phyloP scores from a whole-genome alignment of 2,329 filamentous ascomycete species.

The Paraphoma chrysanthemicola region DNA sequence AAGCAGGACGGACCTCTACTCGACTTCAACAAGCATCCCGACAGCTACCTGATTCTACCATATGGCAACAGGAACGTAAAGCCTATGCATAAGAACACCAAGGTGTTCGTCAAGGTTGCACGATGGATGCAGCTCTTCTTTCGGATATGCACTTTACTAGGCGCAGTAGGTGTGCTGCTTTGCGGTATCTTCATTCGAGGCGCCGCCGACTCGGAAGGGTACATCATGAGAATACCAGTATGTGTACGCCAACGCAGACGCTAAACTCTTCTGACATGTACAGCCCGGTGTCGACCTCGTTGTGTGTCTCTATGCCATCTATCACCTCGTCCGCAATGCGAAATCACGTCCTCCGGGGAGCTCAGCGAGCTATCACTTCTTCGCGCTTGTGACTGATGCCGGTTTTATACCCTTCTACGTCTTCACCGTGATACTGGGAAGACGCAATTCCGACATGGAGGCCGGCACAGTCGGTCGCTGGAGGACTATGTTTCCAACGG shows the following conservation, averaged over 20 bases:
- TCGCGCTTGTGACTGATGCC: constrained; percentile 76
- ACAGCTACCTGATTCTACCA: constrained; percentile 71
- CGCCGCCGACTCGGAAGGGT: constrained; percentile 69
- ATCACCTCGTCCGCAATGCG: constrained; percentile 76
- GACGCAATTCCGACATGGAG: constrained; percentile 59
- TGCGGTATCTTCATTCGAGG: constrained; percentile 79
- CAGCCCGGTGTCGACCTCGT: constrained; percentile 78
- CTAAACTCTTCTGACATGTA: constrained; percentile 17
- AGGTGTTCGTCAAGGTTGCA: constrained; percentile 72
- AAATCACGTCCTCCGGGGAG: constrained; percentile 77
- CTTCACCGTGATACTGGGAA: constrained; percentile 63
- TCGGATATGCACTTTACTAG: constrained; percentile 71
- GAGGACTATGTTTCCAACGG: constrained; percentile 70
- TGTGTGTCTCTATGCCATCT: constrained; percentile 78
- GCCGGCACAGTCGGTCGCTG: constrained; percentile 62
- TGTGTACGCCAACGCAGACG: constrained; percentile 38
- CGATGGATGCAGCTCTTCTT: constrained; percentile 74
- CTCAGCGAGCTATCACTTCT: constrained; percentile 87
- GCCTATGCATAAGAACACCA: constrained; percentile 73
- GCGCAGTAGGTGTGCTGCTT: constrained; percentile 73
- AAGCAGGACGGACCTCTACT: constrained; percentile 79
- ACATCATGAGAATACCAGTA: constrained; percentile 80
- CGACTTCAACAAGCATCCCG: constrained; percentile 84
- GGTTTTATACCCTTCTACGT: constrained; percentile 69
- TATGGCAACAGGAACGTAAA: constrained; percentile 67